phyloP scores from a whole-genome alignment of 2,329 filamentous ascomycete genomes.

The Arachnomyces sp. region DNA sequence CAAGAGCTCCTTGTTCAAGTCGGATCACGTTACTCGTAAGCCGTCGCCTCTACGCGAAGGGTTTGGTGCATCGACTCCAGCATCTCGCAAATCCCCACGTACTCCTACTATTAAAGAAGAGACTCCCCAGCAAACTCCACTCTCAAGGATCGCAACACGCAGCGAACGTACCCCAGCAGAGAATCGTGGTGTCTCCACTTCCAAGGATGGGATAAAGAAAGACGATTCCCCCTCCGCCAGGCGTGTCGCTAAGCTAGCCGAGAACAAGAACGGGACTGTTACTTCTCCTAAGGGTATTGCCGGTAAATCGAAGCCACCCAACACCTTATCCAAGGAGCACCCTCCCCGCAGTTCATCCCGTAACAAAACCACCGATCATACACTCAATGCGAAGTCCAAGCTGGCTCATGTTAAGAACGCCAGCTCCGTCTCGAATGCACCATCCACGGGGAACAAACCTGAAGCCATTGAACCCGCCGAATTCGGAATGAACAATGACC shows the following conservation, averaged over 20 bases:
- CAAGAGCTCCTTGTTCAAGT: constrained; percentile 9
- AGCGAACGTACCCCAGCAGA: too few relatives aligned
- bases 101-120: constrained; percentile 1
- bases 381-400: constrained; percentile 7
- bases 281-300: neutral
- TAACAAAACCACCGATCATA: constrained; percentile 3
- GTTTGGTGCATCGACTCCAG: neutral
- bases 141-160: too few relatives aligned
- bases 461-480: too few relatives aligned
- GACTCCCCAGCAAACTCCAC: constrained; percentile 1
- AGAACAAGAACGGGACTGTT: neutral
- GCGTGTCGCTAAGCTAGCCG: too few relatives aligned
- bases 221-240: too few relatives aligned
- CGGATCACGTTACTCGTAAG: neutral
- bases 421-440: too few relatives aligned
- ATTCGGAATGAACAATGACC: too few relatives aligned
- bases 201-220: too few relatives aligned
- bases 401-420: neutral
- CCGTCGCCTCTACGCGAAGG: constrained; percentile 1
- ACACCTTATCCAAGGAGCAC: constrained; percentile 4
- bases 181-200: too few relatives aligned
- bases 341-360: constrained; percentile 5
- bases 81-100: too few relatives aligned
- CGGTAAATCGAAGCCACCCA: neutral
- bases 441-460: too few relatives aligned